phyloP scores from a whole-genome alignment of 805 yeast species.

The Maudiozyma barnettii region DNA sequence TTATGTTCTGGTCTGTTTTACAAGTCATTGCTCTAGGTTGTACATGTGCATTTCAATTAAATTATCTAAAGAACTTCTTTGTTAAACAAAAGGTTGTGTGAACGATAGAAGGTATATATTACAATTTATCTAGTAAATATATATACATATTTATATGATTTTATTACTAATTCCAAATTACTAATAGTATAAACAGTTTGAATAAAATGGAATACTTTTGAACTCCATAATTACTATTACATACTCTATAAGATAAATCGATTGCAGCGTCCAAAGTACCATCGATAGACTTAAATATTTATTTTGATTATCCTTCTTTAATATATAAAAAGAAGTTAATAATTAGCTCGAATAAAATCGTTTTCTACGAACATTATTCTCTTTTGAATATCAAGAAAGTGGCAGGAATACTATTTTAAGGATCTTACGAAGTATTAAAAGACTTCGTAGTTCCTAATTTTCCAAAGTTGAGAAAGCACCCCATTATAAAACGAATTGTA shows the following conservation, averaged over 20 bases:
- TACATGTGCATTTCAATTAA: conserved; percentile 69
- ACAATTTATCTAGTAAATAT: background rate
- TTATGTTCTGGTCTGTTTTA: conserved; percentile 61
- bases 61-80: conserved; percentile 70
- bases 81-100: conserved; percentile 78
- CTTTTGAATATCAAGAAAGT: background rate
- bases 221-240: too few relatives aligned
- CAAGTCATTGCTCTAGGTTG: conserved; percentile 59
- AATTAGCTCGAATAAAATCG: too few relatives aligned
- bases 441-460: too few relatives aligned
- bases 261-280: too few relatives aligned
- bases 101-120: conserved; percentile 2
- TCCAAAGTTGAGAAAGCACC: too few relatives aligned
- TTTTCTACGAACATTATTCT: background rate
- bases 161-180: background rate
- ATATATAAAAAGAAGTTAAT: too few relatives aligned
- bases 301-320: too few relatives aligned
- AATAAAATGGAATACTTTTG: too few relatives aligned
- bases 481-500: background rate
- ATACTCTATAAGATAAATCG: too few relatives aligned
- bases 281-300: too few relatives aligned
- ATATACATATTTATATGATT: background rate
- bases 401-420: too few relatives aligned
- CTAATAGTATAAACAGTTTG: too few relatives aligned
- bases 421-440: background rate